Evolutionary conservation across 345 rosid genomes (phyloP).

Genomic region (Passiflora organensis): DNA sequence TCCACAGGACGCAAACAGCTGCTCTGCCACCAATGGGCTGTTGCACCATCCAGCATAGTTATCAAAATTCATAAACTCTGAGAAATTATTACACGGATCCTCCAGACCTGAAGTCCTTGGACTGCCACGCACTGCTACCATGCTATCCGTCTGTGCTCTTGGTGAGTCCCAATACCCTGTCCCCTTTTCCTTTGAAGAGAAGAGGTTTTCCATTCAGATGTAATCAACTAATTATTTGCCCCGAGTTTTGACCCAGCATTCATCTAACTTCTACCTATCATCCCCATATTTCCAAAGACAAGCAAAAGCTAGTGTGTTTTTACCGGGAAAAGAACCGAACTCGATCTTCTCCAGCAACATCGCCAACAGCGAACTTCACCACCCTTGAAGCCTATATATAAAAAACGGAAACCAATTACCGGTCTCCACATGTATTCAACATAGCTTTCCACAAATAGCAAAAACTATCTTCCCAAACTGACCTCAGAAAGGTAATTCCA

Average conservation of each 20-base stretch:
- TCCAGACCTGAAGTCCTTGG: conserved; percentile 35
- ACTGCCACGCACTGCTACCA: conserved; percentile 15
- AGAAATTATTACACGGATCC: conserved; percentile 42
- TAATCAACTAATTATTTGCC: background rate
- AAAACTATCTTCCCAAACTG: conserved; percentile 13
- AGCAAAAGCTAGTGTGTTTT: background rate
- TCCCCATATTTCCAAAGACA: background rate
- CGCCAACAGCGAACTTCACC: conserved; percentile 3
- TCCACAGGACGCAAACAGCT: conserved; percentile 40
- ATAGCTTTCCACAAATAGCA: conserved; percentile 17
- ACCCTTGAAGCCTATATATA: too few relatives aligned
- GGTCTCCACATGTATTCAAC: too few relatives aligned
- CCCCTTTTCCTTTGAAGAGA: conserved; percentile 52
- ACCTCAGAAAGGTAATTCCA: conserved; percentile 21
- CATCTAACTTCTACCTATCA: too few relatives aligned
- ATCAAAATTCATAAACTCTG: conserved; percentile 62
- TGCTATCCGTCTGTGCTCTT: conserved; percentile 39
- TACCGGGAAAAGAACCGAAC: background rate
- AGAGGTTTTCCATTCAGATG: conserved; percentile 50
- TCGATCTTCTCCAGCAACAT: conserved; percentile 2
- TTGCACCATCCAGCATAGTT: conserved; percentile 59
- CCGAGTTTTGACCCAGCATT: too few relatives aligned
- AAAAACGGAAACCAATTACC: too few relatives aligned
- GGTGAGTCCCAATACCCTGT: conserved; percentile 38
- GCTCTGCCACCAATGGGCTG: conserved; percentile 44